Conservation (phyloP, 768 basidiomycete species). For the Suillus weaverae region DNA sequence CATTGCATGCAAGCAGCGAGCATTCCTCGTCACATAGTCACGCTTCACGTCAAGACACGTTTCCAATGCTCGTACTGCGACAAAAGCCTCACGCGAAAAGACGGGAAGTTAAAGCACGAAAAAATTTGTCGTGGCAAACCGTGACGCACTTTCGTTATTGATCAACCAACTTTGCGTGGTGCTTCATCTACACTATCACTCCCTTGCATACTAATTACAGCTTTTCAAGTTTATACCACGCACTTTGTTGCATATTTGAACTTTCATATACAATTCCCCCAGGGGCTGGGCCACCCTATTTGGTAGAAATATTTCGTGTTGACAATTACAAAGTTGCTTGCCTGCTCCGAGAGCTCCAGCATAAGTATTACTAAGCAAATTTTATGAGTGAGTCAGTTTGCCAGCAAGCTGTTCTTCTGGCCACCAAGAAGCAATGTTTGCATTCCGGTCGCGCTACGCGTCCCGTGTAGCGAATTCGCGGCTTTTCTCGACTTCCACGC, state of each 20-base stretch:
- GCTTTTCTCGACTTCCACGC: slow-evolving; percentile 20
- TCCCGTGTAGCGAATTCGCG: slow-evolving; percentile 20
- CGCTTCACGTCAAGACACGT: not conserved
- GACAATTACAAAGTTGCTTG: not conserved
- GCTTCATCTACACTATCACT: not conserved
- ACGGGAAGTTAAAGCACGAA: not conserved
- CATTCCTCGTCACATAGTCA: not conserved
- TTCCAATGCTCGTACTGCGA: not conserved
- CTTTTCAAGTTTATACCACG: not conserved
- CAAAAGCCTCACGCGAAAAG: slow-evolving; percentile 1
- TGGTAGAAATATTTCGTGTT: not conserved
- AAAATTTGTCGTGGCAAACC: not conserved
- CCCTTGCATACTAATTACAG: not conserved
- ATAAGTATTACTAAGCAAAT: not conserved
- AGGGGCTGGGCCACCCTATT: not conserved
- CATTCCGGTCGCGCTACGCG: slow-evolving; percentile 22
- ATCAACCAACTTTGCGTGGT: not conserved
- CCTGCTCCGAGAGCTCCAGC: not conserved
- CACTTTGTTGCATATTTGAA: not conserved
- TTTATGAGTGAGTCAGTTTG: not conserved
- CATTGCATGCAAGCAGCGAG: not conserved
- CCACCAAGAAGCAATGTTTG: slow-evolving; percentile 9
- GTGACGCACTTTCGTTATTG: not conserved
- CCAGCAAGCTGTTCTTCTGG: not conserved
- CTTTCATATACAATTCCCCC: not conserved